Base-by-base conservation (phyloP, 1,284 basidiomycete species). In the Cystobasidium slooffiae region DNA sequence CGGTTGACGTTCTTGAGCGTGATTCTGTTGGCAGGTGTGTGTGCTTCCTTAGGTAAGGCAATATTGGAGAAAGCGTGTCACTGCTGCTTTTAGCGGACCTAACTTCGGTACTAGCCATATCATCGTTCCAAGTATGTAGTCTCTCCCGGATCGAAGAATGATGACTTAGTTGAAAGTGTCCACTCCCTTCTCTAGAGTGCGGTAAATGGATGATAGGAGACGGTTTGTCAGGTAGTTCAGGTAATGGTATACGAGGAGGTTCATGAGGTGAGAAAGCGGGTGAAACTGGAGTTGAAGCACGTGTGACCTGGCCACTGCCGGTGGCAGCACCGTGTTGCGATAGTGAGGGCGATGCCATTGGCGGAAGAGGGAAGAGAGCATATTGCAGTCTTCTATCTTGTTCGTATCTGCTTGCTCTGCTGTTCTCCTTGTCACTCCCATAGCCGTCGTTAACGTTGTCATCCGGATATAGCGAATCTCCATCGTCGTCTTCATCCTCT, bases 221-320 rank as follows among this genome's bases (percentile, higher is more conserved):
- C 1, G 46, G 44, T n/a, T 43, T 24, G 31, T 47, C 47, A 10
- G 62, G 62, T n/a, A 65, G 16, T n/a, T 44, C 24, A 24, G 62
- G 62, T 3, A 65, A 37, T 22, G 62, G 62, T 14, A 65, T 47
- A 16, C 47, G 47, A 24, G 62, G 62, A 31, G 62, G 62, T 65
- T 37, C 49, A 24, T 49, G 8, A 20, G 62, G 62, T 52, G 62
- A 65, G 46, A 65, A 65, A 51, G 44, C 62, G 24, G 62, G 6
- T 18, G 62, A 65, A 8, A 65, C 47, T 9, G 62, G 62, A 44
- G 59, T 61, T n/a, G 44, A 44, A 1, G 59, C 20, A 16, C 44
- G 53, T 37, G 53, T 56, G 24, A 12, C 12, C 8, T 31, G 20
- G 24, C 18, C 24, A 56, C 8, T 24, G 46, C 12, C n/a, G 46